Conservation (phyloP, 2,329 filamentous ascomycete species). For the Ophiostoma pallidulum region DNA sequence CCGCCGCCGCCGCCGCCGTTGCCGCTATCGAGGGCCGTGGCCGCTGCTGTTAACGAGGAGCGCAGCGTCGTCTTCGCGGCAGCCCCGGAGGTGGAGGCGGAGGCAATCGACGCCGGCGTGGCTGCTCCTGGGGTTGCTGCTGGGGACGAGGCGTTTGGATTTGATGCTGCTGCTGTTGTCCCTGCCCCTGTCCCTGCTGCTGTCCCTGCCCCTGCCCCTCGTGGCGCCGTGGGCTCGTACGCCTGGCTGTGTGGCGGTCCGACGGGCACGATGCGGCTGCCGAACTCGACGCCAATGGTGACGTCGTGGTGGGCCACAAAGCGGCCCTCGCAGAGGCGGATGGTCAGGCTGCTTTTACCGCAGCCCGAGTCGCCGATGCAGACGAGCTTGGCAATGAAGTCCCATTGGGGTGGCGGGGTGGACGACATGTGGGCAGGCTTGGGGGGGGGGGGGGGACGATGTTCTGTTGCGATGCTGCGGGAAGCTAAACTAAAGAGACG, state of each 20-base stretch:
- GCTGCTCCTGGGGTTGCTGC: slow-evolving; percentile 9
- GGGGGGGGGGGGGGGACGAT: neutral
- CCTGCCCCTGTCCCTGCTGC: slow-evolving; percentile 18
- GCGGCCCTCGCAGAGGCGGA: slow-evolving; percentile 91
- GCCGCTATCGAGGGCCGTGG: neutral
- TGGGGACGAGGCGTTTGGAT: slow-evolving; percentile 1
- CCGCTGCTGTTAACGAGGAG: neutral
- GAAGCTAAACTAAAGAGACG: too few relatives aligned
- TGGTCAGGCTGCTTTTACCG: slow-evolving; percentile 88
- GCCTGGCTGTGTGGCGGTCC: slow-evolving; percentile 62
- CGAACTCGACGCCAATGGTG: slow-evolving; percentile 94
- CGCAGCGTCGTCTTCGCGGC: too few relatives aligned
- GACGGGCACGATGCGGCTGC: slow-evolving; percentile 83
- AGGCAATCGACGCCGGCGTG: too few relatives aligned
- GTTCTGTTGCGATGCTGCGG: neutral
- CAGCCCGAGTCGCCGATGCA: slow-evolving; percentile 95
- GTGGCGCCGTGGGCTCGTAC: slow-evolving; percentile 17
- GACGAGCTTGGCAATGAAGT: slow-evolving; percentile 98
- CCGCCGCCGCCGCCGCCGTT: slow-evolving; percentile 13
- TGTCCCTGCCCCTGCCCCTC: slow-evolving; percentile 18
- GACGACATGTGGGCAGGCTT: slow-evolving; percentile 38
- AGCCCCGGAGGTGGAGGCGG: neutral
- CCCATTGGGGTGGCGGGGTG: slow-evolving; percentile 58
- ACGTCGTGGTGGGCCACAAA: slow-evolving; percentile 94
- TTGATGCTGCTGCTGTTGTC: slow-evolving; percentile 14